Percentiles rank a stretch among this genome's conserved stretches.
Conservation (phyloP, 345 rosid species). For the Heritiera fomes region DNA sequence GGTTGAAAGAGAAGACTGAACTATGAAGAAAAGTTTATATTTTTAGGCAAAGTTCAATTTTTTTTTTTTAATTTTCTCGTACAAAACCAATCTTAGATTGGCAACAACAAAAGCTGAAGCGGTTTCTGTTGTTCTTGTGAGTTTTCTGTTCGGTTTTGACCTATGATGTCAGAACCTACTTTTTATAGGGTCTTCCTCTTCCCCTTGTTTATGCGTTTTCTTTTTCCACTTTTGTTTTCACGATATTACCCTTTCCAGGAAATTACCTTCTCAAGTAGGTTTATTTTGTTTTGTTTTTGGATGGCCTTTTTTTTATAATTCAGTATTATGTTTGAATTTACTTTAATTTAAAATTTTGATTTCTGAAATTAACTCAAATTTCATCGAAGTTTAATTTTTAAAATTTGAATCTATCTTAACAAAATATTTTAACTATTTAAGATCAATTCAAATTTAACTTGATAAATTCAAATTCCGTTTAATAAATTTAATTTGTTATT, state of each 20-base stretch:
- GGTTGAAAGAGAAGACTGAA: conserved; percentile 14
- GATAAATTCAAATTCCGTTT: no score
- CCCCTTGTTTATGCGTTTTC: background rate
- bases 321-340: no score
- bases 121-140: background rate
- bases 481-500: no score
- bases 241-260: conserved; percentile 20
- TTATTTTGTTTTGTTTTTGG: background rate
- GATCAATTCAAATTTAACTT: no score
- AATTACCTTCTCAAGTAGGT: background rate
- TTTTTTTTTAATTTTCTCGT: background rate
- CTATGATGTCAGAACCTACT: conserved; percentile 13
- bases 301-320: no score
- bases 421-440: no score
- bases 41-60: no score
- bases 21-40: background rate
- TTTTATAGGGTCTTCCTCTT: background rate
- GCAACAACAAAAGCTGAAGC: conserved; percentile 28
- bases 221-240: background rate
- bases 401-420: no score
- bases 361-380: no score
- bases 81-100: conserved; percentile 27
- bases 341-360: no score
- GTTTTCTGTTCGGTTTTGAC: conserved; percentile 20
- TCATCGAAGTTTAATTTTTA: no score